Evolutionary conservation across 257 asterid species (phyloP).

Genomic region (Ballota nigra): DNA sequence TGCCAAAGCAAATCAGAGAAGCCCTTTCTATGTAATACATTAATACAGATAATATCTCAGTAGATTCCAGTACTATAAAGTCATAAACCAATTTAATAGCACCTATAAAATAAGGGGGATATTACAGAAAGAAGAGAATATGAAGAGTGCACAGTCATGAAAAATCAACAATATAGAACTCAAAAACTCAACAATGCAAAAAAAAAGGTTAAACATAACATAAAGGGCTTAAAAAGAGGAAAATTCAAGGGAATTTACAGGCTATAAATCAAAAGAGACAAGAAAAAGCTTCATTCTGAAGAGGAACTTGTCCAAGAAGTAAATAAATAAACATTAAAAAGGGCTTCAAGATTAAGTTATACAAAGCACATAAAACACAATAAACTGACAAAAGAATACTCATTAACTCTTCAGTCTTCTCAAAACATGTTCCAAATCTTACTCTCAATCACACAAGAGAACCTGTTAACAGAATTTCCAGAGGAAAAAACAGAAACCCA

Average conservation of each 20-base stretch:
- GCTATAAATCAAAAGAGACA: neutral
- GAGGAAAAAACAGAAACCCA: neutral
- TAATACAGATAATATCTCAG: neutral
- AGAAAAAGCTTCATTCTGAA: slow-evolving; percentile 1
- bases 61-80: neutral
- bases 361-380: slow-evolving; percentile 15
- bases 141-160: neutral
- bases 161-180: neutral
- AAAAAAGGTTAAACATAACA: neutral
- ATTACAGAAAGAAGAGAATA: neutral
- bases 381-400: neutral
- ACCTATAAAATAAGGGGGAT: neutral
- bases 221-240: neutral
- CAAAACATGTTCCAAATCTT: slow-evolving; percentile 3
- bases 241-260: neutral
- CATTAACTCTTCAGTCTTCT: neutral
- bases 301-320: neutral
- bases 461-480: slow-evolving; percentile 2
- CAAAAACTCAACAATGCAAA: slow-evolving; percentile 17
- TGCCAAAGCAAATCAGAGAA: slow-evolving; percentile 9
- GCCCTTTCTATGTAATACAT: neutral
- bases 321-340: neutral
- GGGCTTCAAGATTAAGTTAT: neutral
- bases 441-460: slow-evolving; percentile 14
- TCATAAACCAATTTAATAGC: neutral